A percentile compares a stretch with the other conserved stretches of the same genome.
phyloP scores from a whole-genome alignment of 169 alveolate species.

The Eimeria acervulina region DNA sequence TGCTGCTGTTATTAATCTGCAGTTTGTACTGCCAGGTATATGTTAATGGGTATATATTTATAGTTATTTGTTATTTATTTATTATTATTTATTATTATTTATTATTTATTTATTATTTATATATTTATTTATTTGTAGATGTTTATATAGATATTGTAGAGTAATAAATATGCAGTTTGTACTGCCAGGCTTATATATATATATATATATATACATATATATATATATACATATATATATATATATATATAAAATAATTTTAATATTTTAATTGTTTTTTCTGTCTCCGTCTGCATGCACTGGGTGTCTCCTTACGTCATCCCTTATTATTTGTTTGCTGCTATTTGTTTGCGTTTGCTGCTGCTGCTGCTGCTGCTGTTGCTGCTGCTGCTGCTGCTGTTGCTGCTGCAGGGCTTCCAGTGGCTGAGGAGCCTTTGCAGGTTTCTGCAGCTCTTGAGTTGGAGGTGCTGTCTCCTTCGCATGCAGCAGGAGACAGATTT shows the following conservation, averaged over 20 bases:
- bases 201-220: too few species aligned
- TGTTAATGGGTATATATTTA: too few species aligned
- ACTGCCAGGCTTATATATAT: too few species aligned
- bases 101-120: too few species aligned
- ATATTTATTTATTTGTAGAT: too few species aligned
- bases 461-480: constrained; percentile 33
- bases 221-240: too few species aligned
- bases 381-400: constrained; percentile 6
- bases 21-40: neutral
- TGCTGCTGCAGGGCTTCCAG: constrained; percentile 66
- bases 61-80: neutral
- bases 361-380: constrained; percentile 26
- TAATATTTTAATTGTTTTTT: too few species aligned
- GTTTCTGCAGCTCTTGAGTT: constrained; percentile 48
- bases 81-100: neutral
- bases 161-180: neutral
- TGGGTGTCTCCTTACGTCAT: neutral
- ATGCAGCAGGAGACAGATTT: constrained; percentile 38
- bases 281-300: too few species aligned
- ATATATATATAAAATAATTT: too few species aligned
- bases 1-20: neutral
- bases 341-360: neutral
- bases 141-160: too few species aligned
- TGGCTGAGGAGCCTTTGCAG: constrained; percentile 47
- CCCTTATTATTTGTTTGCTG: neutral